Evolutionary conservation across 129 eudicot genomes (phyloP).

Genomic region (Dittrichia graveolens): DNA sequence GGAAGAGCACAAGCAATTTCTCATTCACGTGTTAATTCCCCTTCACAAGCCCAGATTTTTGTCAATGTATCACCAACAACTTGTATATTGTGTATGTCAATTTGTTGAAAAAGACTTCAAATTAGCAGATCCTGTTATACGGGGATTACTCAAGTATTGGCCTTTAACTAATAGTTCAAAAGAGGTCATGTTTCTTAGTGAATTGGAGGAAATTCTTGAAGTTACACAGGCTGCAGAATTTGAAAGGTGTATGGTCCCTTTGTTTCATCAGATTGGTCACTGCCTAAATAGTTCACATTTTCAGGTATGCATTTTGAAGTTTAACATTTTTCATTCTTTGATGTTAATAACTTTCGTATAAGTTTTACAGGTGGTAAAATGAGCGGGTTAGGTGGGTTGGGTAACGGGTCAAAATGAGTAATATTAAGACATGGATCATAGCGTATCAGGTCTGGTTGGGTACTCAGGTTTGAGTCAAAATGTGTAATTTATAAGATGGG

Average conservation of each 20-base stretch:
- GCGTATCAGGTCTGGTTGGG: neutral
- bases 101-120: conserved; percentile 72
- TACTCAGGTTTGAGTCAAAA: neutral
- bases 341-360: conserved; percentile 7
- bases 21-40: conserved; percentile 65
- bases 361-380: neutral
- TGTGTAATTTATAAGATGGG: neutral
- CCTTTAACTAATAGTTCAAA: conserved; percentile 67
- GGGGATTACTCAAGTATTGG: conserved; percentile 75
- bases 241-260: conserved; percentile 67
- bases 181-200: conserved; percentile 68
- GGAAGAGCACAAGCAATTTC: conserved; percentile 61
- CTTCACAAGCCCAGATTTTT: conserved; percentile 68
- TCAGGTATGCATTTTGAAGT: conserved; percentile 46
- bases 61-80: conserved; percentile 69
- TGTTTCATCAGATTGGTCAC: conserved; percentile 61
- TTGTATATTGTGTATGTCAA: conserved; percentile 67
- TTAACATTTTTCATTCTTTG: neutral
- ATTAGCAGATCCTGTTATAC: conserved; percentile 62
- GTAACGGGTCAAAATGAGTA: neutral
- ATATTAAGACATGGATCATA: neutral
- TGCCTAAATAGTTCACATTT: conserved; percentile 76
- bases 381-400: neutral
- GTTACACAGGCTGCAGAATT: conserved; percentile 67
- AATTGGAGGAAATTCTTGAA: conserved; percentile 77